Evolutionary conservation across 2,329 filamentous ascomycete species (phyloP).

Genomic region (Septoria petroselini): DNA sequence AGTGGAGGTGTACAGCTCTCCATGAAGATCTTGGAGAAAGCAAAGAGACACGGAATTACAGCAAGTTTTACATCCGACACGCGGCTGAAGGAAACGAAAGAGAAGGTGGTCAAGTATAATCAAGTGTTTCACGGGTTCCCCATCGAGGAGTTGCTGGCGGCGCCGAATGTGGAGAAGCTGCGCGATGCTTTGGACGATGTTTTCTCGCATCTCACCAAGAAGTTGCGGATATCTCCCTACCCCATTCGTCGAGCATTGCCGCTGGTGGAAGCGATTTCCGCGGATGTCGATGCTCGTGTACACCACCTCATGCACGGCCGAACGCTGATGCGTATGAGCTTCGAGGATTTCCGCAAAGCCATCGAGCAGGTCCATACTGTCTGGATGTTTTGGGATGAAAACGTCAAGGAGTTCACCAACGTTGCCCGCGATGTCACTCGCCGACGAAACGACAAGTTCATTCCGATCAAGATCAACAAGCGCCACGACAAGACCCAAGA

Average conservation of each 20-base stretch:
- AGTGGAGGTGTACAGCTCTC: slow-evolving; percentile 88
- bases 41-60: slow-evolving; percentile 95
- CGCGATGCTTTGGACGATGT: slow-evolving; percentile 86
- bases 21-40: slow-evolving; percentile 90
- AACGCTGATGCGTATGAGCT: slow-evolving; percentile 87
- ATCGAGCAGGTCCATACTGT: slow-evolving; percentile 82
- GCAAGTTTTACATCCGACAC: slow-evolving; percentile 97
- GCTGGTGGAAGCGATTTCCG: slow-evolving; percentile 95
- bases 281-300: slow-evolving; percentile 81
- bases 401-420: slow-evolving; percentile 96
- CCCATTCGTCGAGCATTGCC: slow-evolving; percentile 86
- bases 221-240: slow-evolving; percentile 92
- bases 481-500: slow-evolving; percentile 87
- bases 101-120: slow-evolving; percentile 97
- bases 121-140: slow-evolving; percentile 98
- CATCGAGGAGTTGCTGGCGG: slow-evolving; percentile 87
- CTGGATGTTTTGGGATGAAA: slow-evolving; percentile 91
- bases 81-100: slow-evolving; percentile 90
- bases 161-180: slow-evolving; percentile 82
- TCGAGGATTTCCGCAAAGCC: slow-evolving; percentile 79
- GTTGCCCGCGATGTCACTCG: slow-evolving; percentile 92
- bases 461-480: slow-evolving; percentile 91
- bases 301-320: slow-evolving; percentile 82
- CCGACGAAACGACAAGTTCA: slow-evolving; percentile 94
- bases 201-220: slow-evolving; percentile 95